Evolutionary conservation across 192 early-diverging fungal genomes (phyloP), one percentile per base, ranked within the genome.

Genomic region (Pilaira anomala): DNA sequence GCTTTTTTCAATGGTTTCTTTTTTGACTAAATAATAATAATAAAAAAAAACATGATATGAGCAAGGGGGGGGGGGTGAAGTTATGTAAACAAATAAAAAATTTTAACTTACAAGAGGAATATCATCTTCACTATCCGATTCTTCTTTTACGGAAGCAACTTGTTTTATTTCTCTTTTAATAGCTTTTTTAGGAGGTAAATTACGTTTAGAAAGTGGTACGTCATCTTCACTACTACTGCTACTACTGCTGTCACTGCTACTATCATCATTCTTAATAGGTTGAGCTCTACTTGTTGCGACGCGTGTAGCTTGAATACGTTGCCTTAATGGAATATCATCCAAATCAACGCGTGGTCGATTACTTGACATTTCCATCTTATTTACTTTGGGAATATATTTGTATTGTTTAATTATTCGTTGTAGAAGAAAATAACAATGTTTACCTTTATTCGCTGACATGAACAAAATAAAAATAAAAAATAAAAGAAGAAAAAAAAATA

Each of bases 101-200:
- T 5, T 7, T 29, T 30, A 21, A 41, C 33, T 22, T 41, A 42
- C 39, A n/a, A 58, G 21, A 40, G 55, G 55, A 1, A 58, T 5
- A 58, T 58, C 56, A 26, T 58, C 56, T 21, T 58, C 56, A 14
- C 56, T 58, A 55, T 55, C 53, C n/a, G 28, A 33, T 12, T 55
- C 53, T 1, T 55, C 8, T 11, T 55, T 55, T n/a, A 55, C 53
- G 26, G 1, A 9, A 33, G 30, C 30, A 16, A 28, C 29, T 55
- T 36, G 1, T 55, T n/a, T 30, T 30, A n/a, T n/a, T n/a, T n/a
- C n/a, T 4, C 16, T 26, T 33, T 36, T 55, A 21, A 18, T 3
- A 11, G 52, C 13, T 54, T 36, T 19, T 25, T 25, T 51, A 12
- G 21, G 22, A 16, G 50, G 25, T 14, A 26, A 26, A 0, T 19